Base-by-base conservation (phyloP, 768 basidiomycete species). In the Serendipita indica region DNA sequence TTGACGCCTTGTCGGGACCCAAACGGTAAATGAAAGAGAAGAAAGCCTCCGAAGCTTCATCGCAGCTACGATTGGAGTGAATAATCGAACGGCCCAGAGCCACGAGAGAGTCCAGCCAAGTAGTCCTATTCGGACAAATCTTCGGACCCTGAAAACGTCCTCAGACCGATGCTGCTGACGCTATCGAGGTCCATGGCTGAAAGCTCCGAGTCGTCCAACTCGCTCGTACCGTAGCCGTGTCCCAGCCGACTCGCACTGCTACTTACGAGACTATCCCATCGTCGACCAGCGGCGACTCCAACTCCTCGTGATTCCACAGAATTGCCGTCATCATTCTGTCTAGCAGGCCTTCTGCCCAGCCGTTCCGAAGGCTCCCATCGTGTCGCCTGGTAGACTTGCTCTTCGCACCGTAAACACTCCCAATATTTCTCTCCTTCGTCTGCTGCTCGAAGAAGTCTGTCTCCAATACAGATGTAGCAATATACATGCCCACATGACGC, bases 391-490 rank as follows among this genome's bases (percentile, higher is more conserved):
- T 73, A 63, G 22, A 72, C 64, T 60, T 77, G 71, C 61, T 81
- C 78, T 3, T 76, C 77, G 66, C 92, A 97, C 57, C 92, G 75
- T 58, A 94, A 68, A 70, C 92, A 97, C 62, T 82, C 80, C 92
- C 92, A 94, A 33, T 76, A 70, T 14, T 62, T 63, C 1, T 52
- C 58, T 22, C 73, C 79, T 33, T 85, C 87, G 61, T 85, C 84
- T 3, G 79, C 81, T 3, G 77, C 77, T 33, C 78, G 81, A 65
- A 89, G 76, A 73, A 97, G 79, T 61, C 82, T 81, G 66, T 88
- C 86, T 13, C 89, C 79, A 39, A 98, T 75, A 70, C 96, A 99
- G 64, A 85, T 83, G 69, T 97, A 99, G 71, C 96, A 98, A 71
- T 93, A 99, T 13, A 79, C 68, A 67, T 96, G 90, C 4, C 81